Conservation (phyloP, 805 yeast genomes). For the Candida saitoana region DNA sequence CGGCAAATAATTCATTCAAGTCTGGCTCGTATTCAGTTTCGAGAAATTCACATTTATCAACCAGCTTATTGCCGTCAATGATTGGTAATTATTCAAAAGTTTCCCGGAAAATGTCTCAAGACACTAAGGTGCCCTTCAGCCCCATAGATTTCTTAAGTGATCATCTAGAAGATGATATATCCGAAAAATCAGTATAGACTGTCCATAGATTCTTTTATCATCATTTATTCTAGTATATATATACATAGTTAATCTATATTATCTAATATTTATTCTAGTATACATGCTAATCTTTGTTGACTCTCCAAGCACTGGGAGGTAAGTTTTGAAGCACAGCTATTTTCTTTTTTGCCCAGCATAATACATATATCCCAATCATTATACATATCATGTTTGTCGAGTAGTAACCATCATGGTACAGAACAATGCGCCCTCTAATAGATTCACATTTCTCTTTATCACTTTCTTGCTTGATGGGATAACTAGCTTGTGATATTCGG, state of each 20-base stretch:
- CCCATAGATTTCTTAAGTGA: slow-evolving; percentile 38
- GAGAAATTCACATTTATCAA: slow-evolving; percentile 12
- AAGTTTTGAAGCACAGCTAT: slow-evolving; percentile 63
- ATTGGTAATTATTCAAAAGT: slow-evolving; percentile 37
- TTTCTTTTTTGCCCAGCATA: slow-evolving; percentile 64
- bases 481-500: slow-evolving; percentile 15
- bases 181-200: background rate
- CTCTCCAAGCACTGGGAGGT: slow-evolving; percentile 78
- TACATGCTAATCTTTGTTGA: slow-evolving; percentile 17
- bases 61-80: slow-evolving; percentile 38
- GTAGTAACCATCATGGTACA: slow-evolving; percentile 78
- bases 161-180: slow-evolving; percentile 9
- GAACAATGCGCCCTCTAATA: slow-evolving; percentile 52
- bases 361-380: slow-evolving; percentile 57
- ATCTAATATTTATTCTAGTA: no score
- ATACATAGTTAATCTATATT: slow-evolving; percentile 1
- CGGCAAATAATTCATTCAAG: background rate
- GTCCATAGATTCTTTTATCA: background rate
- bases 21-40: background rate
- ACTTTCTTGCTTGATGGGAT: slow-evolving; percentile 21
- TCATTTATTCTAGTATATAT: background rate
- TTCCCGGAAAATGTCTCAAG: slow-evolving; percentile 31
- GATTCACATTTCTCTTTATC: slow-evolving; percentile 48
- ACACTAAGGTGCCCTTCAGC: slow-evolving; percentile 35
- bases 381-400: slow-evolving; percentile 73